A percentile compares a stretch with the other conserved stretches of the same genome.
phyloP scores from a whole-genome alignment of 371 early-diverging fungal species.

The Entomophthora muscae region DNA sequence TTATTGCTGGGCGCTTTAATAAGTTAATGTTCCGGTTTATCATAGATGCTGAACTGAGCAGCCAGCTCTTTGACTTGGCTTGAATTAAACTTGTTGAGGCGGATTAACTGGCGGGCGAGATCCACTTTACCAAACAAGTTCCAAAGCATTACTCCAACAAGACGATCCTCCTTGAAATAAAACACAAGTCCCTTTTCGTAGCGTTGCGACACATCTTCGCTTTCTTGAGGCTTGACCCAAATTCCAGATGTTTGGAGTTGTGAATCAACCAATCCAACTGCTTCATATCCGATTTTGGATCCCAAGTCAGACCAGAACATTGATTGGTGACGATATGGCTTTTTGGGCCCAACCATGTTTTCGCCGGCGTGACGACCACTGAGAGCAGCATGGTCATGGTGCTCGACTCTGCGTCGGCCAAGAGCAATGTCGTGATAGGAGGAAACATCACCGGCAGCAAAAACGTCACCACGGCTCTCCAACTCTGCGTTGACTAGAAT shows the following conservation, averaged over 20 bases:
- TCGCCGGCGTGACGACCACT: constrained; percentile 51
- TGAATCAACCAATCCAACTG: constrained; percentile 50
- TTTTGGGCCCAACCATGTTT: constrained; percentile 42
- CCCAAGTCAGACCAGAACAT: constrained; percentile 70
- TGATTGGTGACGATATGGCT: constrained; percentile 50
- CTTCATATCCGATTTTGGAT: constrained; percentile 51
- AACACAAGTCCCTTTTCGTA: constrained; percentile 54
- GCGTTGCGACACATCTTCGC: constrained; percentile 19
- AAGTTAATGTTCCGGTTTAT: background rate
- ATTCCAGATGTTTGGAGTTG: constrained; percentile 44
- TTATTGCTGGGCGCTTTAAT: too few species aligned
- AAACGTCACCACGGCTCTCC: constrained; percentile 51
- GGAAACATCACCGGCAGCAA: constrained; percentile 56
- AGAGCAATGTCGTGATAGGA: constrained; percentile 55
- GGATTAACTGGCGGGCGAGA: constrained; percentile 46
- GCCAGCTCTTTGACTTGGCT: background rate
- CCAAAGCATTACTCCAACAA: constrained; percentile 46
- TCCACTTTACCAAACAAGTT: constrained; percentile 51
- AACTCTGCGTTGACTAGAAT: constrained; percentile 58
- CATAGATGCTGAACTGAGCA: background rate
- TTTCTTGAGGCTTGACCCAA: constrained; percentile 31
- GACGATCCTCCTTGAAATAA: constrained; percentile 39
- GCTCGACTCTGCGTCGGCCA: constrained; percentile 60
- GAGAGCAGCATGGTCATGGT: constrained; percentile 51
- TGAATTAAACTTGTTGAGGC: background rate